A percentile compares a stretch with the other conserved stretches of the same genome.
phyloP scores from a whole-genome alignment of 768 basidiomycete genomes.

The Epithele typhae region DNA sequence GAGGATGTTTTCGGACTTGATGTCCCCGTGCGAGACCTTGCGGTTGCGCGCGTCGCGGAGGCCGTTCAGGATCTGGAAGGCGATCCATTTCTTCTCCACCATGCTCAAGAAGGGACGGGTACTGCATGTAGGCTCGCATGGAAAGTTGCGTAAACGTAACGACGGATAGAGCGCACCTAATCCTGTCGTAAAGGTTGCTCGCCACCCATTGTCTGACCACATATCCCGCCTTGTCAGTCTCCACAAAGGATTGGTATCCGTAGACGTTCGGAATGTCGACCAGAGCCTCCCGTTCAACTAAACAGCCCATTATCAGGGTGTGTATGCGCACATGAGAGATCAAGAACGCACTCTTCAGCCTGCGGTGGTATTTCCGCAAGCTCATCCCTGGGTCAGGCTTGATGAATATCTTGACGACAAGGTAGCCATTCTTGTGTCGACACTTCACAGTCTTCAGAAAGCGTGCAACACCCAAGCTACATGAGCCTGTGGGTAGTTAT shows the following conservation, averaged over 20 bases:
- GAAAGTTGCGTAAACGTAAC: neutral
- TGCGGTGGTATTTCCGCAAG: slow-evolving; percentile 65
- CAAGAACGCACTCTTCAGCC: slow-evolving; percentile 62
- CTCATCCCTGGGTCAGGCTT: slow-evolving; percentile 88
- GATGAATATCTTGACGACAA: slow-evolving; percentile 93
- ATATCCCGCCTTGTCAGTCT: slow-evolving; percentile 96
- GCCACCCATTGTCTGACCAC: slow-evolving; percentile 93
- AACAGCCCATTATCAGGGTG: neutral
- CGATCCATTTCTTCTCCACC: slow-evolving; percentile 98
- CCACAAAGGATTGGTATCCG: slow-evolving; percentile 83
- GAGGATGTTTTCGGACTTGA: slow-evolving; percentile 96
- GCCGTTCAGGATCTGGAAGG: slow-evolving; percentile 85
- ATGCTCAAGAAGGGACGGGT: slow-evolving; percentile 90
- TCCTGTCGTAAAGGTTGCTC: slow-evolving; percentile 93
- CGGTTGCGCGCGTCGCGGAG: slow-evolving; percentile 78
- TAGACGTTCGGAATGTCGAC: slow-evolving; percentile 85
- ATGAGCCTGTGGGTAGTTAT: neutral
- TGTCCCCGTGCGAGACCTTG: slow-evolving; percentile 94
- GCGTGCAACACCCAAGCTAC: slow-evolving; percentile 65
- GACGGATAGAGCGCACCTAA: slow-evolving; percentile 61
- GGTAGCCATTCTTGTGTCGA: slow-evolving; percentile 73
- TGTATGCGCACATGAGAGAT: neutral
- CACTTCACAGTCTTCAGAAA: slow-evolving; percentile 83
- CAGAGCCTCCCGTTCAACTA: slow-evolving; percentile 85
- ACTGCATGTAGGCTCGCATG: slow-evolving; percentile 37